phyloP scores from a whole-genome alignment of 2,329 filamentous ascomycete species.

The Orbilia blumenaviensis region DNA sequence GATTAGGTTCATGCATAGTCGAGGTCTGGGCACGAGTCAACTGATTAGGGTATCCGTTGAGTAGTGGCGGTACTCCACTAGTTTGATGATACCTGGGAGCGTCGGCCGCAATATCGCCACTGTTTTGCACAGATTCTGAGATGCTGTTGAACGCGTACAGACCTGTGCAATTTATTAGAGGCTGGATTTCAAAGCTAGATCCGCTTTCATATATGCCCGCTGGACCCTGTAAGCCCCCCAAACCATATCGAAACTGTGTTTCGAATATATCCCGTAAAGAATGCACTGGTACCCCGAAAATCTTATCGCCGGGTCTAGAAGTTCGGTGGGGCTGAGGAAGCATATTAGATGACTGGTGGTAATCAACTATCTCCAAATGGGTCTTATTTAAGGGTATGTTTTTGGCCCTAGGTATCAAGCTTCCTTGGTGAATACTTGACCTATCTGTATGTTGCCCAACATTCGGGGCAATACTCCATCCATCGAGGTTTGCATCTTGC shows the following conservation, averaged over 20 bases:
- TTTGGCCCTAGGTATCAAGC: not conserved
- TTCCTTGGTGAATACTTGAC: not conserved
- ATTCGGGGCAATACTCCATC: not conserved
- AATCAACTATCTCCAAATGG: not conserved
- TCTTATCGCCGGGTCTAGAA: not conserved
- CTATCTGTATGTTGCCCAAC: not conserved
- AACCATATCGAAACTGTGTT: not conserved
- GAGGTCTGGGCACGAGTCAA: too few species aligned
- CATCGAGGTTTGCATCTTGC: not conserved
- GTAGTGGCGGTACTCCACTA: not conserved
- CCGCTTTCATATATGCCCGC: not conserved
- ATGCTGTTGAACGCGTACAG: too few species aligned
- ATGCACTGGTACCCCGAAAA: not conserved
- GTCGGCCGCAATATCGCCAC: not conserved
- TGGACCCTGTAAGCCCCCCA: too few species aligned
- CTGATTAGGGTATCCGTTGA: not conserved
- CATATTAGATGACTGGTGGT: not conserved
- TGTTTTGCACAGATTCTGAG: not conserved
- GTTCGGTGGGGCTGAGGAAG: not conserved
- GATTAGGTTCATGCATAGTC: too few species aligned
- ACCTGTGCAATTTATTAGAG: too few species aligned
- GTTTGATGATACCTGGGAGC: not conserved
- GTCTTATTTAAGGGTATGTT: not conserved
- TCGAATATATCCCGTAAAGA: not conserved
- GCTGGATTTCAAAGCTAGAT: too few species aligned